Evolutionary conservation across 768 basidiomycete species (phyloP), one percentile per base, ranked within the genome.

Genomic region (Kwoniella mangroviensis): DNA sequence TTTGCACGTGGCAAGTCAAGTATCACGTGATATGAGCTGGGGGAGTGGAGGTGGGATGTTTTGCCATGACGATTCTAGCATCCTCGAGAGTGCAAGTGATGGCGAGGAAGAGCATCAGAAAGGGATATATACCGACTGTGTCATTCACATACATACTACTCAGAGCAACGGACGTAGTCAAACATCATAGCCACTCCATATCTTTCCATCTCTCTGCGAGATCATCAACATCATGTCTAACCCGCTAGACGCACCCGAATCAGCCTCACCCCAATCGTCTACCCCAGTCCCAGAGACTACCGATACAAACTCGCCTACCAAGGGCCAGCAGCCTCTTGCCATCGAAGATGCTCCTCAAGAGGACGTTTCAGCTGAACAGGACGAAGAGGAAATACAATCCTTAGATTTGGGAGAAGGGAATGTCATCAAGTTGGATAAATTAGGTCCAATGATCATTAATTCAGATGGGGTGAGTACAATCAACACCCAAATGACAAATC

Each of bases 361-460:
- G 4, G 40, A 59, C 10, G 9, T 60, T 17, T 3, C n/a, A 22
- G 28, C 4, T 22, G 34, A 22, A 40, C 21, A 61, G 12, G 54
- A 49, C 34, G 70, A 68, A 21, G 73, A 71, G 17, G 67, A 75
- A 28, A 57, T 73, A 10, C 70, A 74, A 0, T 59, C 64, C 2
- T 65, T 83, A 15, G 77, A 83, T 67, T 62, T 83, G 13, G 76
- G 73, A 15, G 73, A 74, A 41, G 81, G 79, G 11, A 74, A 78
- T 42, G 76, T 84, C 2, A 81, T 89, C 60, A 88, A 86, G 78
- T 81, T 90, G 6, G 89, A 90, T 69, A 85, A 84, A 21, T 84
- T 90, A 13, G 89, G 89, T 1, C 90, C 90, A 0, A 86, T 90
- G 85, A 88, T 91, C 54, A 88, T 90, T 51, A 90, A 90, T 77